A percentile compares a stretch with the other conserved stretches of the same genome.
Conservation (phyloP, 331 rosid species). For the Dryas integrifolia region DNA sequence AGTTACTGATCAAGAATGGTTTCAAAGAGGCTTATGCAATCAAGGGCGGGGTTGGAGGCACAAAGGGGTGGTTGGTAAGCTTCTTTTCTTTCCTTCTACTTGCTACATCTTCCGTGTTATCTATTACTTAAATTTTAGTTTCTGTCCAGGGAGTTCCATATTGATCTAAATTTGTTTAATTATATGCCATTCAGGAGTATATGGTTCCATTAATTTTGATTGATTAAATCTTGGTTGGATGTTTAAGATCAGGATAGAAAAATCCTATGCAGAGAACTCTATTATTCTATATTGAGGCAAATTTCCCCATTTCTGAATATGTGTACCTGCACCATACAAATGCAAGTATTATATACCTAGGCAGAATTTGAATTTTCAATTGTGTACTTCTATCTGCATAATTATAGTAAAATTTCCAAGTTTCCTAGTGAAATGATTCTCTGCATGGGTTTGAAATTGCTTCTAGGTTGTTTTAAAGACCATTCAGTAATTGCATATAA, state of each 20-base stretch:
- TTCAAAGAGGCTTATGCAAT: slow-evolving; percentile 87
- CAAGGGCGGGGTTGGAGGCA: slow-evolving; percentile 85
- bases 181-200: not conserved
- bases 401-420: not conserved
- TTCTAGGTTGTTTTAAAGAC: not conserved
- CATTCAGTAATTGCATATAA: not conserved
- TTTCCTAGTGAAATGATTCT: not conserved
- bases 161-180: not conserved
- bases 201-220: not conserved
- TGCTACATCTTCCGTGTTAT: not conserved
- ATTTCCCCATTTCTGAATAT: not conserved
- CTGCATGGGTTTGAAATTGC: not conserved
- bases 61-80: slow-evolving; percentile 84
- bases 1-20: slow-evolving; percentile 79
- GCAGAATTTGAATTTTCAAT: not conserved
- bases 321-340: not conserved
- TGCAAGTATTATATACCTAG: not conserved
- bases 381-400: not conserved
- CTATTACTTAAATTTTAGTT: not conserved
- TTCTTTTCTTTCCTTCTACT: slow-evolving; percentile 11
- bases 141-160: not conserved
- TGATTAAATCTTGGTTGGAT: not conserved
- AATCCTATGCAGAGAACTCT: not conserved
- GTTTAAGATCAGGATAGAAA: not conserved
- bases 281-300: not conserved